Evolutionary conservation across 345 rosid genomes (phyloP).

Genomic region (Nephelium lappaceum): DNA sequence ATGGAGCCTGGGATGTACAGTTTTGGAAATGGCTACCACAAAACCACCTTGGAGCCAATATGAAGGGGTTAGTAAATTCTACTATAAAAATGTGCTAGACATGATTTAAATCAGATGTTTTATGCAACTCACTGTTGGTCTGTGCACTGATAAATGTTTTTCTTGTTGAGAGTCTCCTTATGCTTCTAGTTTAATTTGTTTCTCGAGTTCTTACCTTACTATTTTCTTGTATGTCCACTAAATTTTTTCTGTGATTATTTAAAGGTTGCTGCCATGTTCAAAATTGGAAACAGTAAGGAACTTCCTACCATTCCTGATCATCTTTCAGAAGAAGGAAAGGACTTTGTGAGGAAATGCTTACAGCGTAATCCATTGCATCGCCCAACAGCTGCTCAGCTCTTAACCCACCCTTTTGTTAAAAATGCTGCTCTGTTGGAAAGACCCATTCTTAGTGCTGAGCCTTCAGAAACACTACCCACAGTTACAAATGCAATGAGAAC

Average conservation of each 20-base stretch:
- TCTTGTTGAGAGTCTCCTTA: neutral
- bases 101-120: neutral
- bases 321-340: slow-evolving; percentile 78
- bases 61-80: slow-evolving; percentile 69
- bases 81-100: neutral
- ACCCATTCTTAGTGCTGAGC: slow-evolving; percentile 40
- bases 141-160: neutral
- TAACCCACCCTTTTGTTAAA: slow-evolving; percentile 69
- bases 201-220: neutral
- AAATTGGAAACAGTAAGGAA: slow-evolving; percentile 89
- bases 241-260: slow-evolving; percentile 2
- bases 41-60: slow-evolving; percentile 91
- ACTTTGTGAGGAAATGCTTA: slow-evolving; percentile 70
- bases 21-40: slow-evolving; percentile 85
- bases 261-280: slow-evolving; percentile 84
- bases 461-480: slow-evolving; percentile 42
- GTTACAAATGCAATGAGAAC: slow-evolving; percentile 54
- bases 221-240: neutral
- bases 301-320: slow-evolving; percentile 77
- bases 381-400: slow-evolving; percentile 64
- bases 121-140: neutral
- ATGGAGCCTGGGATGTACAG: slow-evolving; percentile 94
- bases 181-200: slow-evolving; percentile 12
- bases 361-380: slow-evolving; percentile 70
- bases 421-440: slow-evolving; percentile 61